Evolutionary conservation across 176 grass and related monocot species (phyloP), one percentile per base, ranked within the genome.

Genomic region (Zoysia pacifica): DNA sequence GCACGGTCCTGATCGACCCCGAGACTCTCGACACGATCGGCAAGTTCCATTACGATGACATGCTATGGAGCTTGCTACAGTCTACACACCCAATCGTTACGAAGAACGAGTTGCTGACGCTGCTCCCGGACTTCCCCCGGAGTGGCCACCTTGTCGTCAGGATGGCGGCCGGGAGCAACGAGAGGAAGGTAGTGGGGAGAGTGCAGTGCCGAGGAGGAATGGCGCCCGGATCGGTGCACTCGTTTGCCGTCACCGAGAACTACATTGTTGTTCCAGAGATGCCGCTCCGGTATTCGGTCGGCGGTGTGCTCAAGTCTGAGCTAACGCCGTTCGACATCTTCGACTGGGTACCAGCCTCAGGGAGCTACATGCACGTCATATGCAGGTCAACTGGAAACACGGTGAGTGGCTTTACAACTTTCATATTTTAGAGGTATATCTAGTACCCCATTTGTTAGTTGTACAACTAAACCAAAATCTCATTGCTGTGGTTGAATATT

Each of bases 281-380:
- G 94, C 85, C 91, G 63, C 84, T 97, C 66, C 79, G 94, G 59
- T 97, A 97, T 81, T 97, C 89, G 46, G 87, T 82, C 39, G 81
- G 70, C 7, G 94, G 94, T 83, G 87, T 97, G 20, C 87, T 97
- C n/a, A 75, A 86, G 43, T 89, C 94, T 2, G 94, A 97, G 82
- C 94, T 91, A 9, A 94, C 94, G 50, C 91, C 94, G 51, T 80
- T 97, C n/a, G 94, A 97, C 94, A 94, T 92, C 87, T 97, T 97
- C 67, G 85, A 94, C 70, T 94, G 94, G 94, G 89, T 92, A 60
- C 82, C 73, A 3, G 87, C 86, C 48, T 90, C 85, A 40, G 91
- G 94, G 6, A 89, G 87, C 76, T 97, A 97, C 86, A 87, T 94
- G 91, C 94, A 94, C 76, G 85, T 97, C 65, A 94, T 97, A 91